Evolutionary conservation across 495 filamentous ascomycete genomes (phyloP), one percentile per base, ranked within the genome.

Genomic region (Eremomyces bilateralis): DNA sequence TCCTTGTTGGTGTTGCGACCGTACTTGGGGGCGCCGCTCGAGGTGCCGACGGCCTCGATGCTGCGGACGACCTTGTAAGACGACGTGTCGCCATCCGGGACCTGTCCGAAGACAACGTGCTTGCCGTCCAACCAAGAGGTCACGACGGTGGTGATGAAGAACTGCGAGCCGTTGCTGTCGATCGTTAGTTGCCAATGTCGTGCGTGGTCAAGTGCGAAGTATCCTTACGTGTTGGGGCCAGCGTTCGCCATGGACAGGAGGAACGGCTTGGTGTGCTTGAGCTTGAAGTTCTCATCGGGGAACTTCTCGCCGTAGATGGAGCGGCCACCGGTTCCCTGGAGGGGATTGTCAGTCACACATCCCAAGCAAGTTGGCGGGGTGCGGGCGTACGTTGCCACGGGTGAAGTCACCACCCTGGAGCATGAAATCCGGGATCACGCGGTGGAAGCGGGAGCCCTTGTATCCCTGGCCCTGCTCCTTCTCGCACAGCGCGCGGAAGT

Each of bases 401-500:
- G 60, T 61, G 47, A 62, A 62, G 52, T 63, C 60, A 36, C 60
- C 60, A 32, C 60, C 60, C 52, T 63, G 60, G 34, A 63, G 54
- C 60, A 63, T 63, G 55, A 63, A 63, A 25, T 60, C 41, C 4
- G 58, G 58, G 35, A 63, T 63, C 36, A 63, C 52, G 41, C 57
- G 57, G 44, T 52, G 50, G 50, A 52, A 55, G 38, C 52, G 56
- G 39, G 49, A 54, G 40, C 48, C 47, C 24, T 46, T 30, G 49
- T 54, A 54, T 34, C 53, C 85, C 48, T 71, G 73, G 48, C 90
- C 88, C 59, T 85, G 80, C 67, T 82, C 75, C 6, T 8, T 8
- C 49, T 76, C 76, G 69, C 83, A 94, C 42, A 97, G 76, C 52
- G 76, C 75, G 42, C 72, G 73, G 70, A 97, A 97, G 66, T 97